These are phyloP conservation scores for Aspergillus luchuensis DNA, from an alignment of 2,329 filamentous ascomycete species.

Conservation along the genomic window DNA sequence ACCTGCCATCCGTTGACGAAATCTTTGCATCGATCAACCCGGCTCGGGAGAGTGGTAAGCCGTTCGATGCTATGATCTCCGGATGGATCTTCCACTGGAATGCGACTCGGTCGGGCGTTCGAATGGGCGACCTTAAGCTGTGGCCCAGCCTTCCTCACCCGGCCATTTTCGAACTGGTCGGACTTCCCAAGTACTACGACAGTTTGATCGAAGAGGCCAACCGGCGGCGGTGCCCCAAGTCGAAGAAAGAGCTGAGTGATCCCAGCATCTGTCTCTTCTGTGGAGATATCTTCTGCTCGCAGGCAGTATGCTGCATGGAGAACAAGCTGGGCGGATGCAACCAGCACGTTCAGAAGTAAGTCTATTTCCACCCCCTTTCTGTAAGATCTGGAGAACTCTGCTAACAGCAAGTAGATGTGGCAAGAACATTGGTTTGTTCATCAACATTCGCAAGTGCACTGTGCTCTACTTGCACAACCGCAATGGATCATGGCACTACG, in stretches of 20 bases:
- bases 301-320: slow-evolving; percentile 82
- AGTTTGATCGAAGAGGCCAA: slow-evolving; percentile 90
- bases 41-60: slow-evolving; percentile 40
- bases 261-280: slow-evolving; percentile 92
- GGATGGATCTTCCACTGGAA: slow-evolving; percentile 70
- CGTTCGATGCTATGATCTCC: slow-evolving; percentile 54
- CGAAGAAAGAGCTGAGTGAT: slow-evolving; percentile 87
- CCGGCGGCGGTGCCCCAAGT: slow-evolving; percentile 78
- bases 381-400: slow-evolving; percentile 13
- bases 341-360: slow-evolving; percentile 84
- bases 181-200: slow-evolving; percentile 89
- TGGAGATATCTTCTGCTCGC: slow-evolving; percentile 93
- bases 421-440: slow-evolving; percentile 85
- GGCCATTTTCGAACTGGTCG: slow-evolving; percentile 89
- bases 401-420: slow-evolving; percentile 67
- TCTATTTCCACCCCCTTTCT: background rate
- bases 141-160: slow-evolving; percentile 70
- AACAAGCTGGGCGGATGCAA: slow-evolving; percentile 80
- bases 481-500: slow-evolving; percentile 80
- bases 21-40: slow-evolving; percentile 65
- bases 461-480: slow-evolving; percentile 81
- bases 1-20: slow-evolving; percentile 75
- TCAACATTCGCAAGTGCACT: slow-evolving; percentile 95
- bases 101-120: slow-evolving; percentile 34
- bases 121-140: slow-evolving; percentile 36